Base-by-base conservation (phyloP, 1,284 basidiomycete species). In the Rhodotorula sp. region DNA sequence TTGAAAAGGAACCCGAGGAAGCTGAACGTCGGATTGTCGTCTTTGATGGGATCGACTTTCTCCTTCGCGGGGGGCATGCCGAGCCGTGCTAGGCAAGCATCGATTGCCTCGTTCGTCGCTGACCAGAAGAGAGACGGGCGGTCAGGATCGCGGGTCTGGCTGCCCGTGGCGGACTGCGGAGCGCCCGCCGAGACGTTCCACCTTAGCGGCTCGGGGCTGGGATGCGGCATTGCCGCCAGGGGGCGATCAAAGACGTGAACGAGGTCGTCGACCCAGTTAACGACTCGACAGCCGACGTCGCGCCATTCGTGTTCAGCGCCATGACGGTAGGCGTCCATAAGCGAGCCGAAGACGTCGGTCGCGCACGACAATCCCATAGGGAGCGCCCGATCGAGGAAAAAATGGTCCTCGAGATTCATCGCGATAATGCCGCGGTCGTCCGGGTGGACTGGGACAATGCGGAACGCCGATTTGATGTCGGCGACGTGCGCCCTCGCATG, bases 231-330 rank as follows among this genome's bases (percentile, higher is more conserved):
- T 6, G 44, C 13, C 44, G 44, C 3, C 6, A 51, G 25, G 27
- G 50, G 50, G 12, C 50, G 22, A 22, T 27, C 27, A 15, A 51
- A n/a, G 19, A n/a, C 27, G 50, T 7, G 7, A 6, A 6, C 3
- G 17, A 29, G 12, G n/a, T 51, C 50, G n/a, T 51, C 50, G 27
- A 51, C 50, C 50, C 50, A 51, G 27, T 51, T 51, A 3, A 15
- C 2, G 9, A n/a, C n/a, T 6, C 15, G 3, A 5, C 3, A 4
- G 25, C 27, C 50, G 6, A 2, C 7, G 6, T 22, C 13, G 12
- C 7, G 3, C 50, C 50, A 51, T 6, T 51, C 50, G 50, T n/a
- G 19, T 6, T n/a, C 25, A 7, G 15, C 3, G 7, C 27, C 19
- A 15, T 27, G 27, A 27, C 50, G 13, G 27, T n/a, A 29, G 50